A percentile compares a stretch with the other conserved stretches of the same genome.
These are phyloP conservation scores for Termitomyces sp. DNA, from an alignment of 768 basidiomycete species.

Conservation along the genomic window DNA sequence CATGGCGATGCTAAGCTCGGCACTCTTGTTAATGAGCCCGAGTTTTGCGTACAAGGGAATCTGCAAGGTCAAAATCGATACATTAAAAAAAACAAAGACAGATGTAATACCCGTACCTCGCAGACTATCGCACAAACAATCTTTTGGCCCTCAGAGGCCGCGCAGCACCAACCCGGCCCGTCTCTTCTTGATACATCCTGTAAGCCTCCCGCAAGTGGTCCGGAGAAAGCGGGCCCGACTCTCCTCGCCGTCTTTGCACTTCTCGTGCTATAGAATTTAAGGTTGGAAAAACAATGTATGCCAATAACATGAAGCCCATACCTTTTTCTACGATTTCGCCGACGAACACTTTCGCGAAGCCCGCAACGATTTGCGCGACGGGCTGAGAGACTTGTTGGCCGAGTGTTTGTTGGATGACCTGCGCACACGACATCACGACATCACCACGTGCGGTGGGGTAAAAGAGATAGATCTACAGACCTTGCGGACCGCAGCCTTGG, in stretches of 20 bases:
- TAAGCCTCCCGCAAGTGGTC: constrained; percentile 91
- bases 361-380: constrained; percentile 85
- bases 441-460: not conserved
- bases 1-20: too few relatives aligned
- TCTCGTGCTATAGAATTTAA: constrained; percentile 50
- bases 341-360: constrained; percentile 88
- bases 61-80: too few relatives aligned
- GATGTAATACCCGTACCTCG: too few relatives aligned
- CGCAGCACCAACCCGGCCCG: constrained; percentile 77
- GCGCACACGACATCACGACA: not conserved
- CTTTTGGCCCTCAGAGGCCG: constrained; percentile 64
- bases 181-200: constrained; percentile 73
- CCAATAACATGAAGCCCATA: constrained; percentile 21
- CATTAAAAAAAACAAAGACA: too few relatives aligned
- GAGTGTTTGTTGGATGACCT: constrained; percentile 82
- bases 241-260: constrained; percentile 67
- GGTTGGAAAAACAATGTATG: too few relatives aligned
- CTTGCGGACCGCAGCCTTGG: constrained; percentile 79
- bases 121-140: constrained; percentile 59
- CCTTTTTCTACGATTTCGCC: constrained; percentile 91
- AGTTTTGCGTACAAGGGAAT: too few relatives aligned
- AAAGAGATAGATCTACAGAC: constrained; percentile 28
- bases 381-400: constrained; percentile 83
- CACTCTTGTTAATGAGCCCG: too few relatives aligned
- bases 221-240: constrained; percentile 77